Evolutionary conservation across 2,329 filamentous ascomycete genomes (phyloP), one percentile per base, ranked within the genome.

Genomic region (Huntiella savannae): DNA sequence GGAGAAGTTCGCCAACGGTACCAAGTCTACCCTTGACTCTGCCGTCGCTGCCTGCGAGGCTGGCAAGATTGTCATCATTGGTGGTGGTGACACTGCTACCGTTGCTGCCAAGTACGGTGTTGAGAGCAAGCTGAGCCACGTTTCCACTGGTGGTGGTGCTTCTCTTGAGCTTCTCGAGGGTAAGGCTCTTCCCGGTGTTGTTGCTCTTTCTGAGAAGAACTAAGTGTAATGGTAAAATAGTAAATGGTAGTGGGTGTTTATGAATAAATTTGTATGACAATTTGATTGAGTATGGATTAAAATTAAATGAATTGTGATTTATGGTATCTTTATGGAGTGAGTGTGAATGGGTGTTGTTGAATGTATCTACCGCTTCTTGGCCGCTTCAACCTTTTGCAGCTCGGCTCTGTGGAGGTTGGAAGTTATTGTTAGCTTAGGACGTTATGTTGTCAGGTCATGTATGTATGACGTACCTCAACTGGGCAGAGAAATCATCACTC

Each of bases 51-150:
- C 82, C 51, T 82, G 81, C 50, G 70, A 83, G 64, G 73, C 69
- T 51, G 87, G 86, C 63, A 87, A 91, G 72, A 94, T 91, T 58
- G 91, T 96, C 63, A 96, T 98, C 67, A 95, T 98, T 54, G 91
- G 91, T 52, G 91, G 91, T 63, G 91, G 91, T 65, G 91, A 98
- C 66, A 98, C 91, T 44, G 91, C 91, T 43, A 98, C 91, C 50
- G 91, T 96, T 41, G 91, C 91, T 46, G 88, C 87, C 63, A 95
- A 98, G 73, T 98, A 94, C 64, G 79, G 79, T 47, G 88, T 84
- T 52, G 91, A 98, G 73, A 78, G 84, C 66, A 92, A 96, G 77
- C 75, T 96, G 60, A 95, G 86, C 70, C 91, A 98, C 69, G 91
- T 98, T 53, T 94, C 86, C 43, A 98, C 91, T 32, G 91, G 91